Conservation (phyloP, 2,329 filamentous ascomycete genomes). For the Epichloe coenophiala region DNA sequence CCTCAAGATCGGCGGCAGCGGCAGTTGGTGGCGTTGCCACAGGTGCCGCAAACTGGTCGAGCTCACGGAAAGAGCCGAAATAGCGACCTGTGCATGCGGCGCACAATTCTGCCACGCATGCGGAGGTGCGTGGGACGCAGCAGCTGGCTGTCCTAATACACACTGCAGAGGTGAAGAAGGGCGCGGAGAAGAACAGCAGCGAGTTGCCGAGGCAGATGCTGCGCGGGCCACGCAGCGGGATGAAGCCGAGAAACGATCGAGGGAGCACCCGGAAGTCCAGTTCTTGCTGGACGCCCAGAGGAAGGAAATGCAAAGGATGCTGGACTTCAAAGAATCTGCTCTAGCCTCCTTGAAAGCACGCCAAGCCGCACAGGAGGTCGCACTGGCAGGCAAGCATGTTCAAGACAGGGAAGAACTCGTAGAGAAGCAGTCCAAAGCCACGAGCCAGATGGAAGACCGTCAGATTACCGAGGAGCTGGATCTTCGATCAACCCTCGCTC, state of each 20-base stretch:
- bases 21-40: slow-evolving; percentile 54
- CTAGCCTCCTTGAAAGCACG: slow-evolving; percentile 36
- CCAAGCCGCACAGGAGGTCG: slow-evolving; percentile 34
- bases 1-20: slow-evolving; percentile 45
- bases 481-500: slow-evolving; percentile 37
- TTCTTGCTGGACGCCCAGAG: slow-evolving; percentile 30
- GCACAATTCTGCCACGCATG: slow-evolving; percentile 59
- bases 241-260: slow-evolving; percentile 33
- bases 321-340: slow-evolving; percentile 32
- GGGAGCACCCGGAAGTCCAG: slow-evolving; percentile 29
- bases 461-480: slow-evolving; percentile 52
- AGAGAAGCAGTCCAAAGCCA: slow-evolving; percentile 39
- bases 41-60: slow-evolving; percentile 54
- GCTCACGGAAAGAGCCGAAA: slow-evolving; percentile 42
- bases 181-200: slow-evolving; percentile 33
- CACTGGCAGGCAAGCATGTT: slow-evolving; percentile 32
- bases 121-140: slow-evolving; percentile 43
- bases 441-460: slow-evolving; percentile 43
- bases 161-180: slow-evolving; percentile 34
- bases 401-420: slow-evolving; percentile 37
- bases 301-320: slow-evolving; percentile 39
- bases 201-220: slow-evolving; percentile 30
- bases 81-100: slow-evolving; percentile 53
- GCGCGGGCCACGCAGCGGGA: slow-evolving; percentile 32
- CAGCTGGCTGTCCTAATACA: slow-evolving; percentile 44